A percentile compares a stretch with the other conserved stretches of the same genome.
These are phyloP conservation scores for Helicocarpus griseus DNA, from an alignment of 2,329 filamentous ascomycete species.

Conservation along the genomic window DNA sequence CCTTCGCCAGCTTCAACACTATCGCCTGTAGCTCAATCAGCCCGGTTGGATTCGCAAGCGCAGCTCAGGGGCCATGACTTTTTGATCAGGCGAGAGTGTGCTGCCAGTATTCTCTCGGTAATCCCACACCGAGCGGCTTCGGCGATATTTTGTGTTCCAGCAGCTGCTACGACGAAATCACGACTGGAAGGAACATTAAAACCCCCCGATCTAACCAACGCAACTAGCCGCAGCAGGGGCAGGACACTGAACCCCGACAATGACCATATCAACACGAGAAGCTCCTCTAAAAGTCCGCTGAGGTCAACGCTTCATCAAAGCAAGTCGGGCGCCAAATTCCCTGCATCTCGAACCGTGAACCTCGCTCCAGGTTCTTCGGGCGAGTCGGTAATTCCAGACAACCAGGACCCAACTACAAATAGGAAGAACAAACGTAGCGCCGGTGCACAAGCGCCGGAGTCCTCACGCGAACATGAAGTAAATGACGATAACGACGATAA, in stretches of 20 bases:
- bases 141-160: constrained; percentile 13
- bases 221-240: not conserved
- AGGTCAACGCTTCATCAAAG: not conserved
- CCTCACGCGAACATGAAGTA: not conserved
- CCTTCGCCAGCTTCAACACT: constrained; percentile 10
- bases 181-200: not conserved
- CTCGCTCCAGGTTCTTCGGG: not conserved
- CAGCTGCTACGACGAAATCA: not conserved
- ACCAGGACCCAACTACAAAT: not conserved
- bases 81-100: constrained; percentile 36
- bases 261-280: not conserved
- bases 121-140: constrained; percentile 35
- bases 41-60: constrained; percentile 9
- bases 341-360: not conserved
- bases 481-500: not conserved
- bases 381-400: not conserved
- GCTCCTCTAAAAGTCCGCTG: not conserved
- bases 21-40: constrained; percentile 2
- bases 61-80: constrained; percentile 24
- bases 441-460: not conserved
- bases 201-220: not conserved
- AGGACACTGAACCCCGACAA: not conserved
- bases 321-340: not conserved
- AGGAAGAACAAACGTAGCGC: not conserved
- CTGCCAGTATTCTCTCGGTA: constrained; percentile 31